Evolutionary conservation across 306 rosid species (phyloP), one percentile per base, ranked within the genome.

Genomic region (Lathyrus sativus): DNA sequence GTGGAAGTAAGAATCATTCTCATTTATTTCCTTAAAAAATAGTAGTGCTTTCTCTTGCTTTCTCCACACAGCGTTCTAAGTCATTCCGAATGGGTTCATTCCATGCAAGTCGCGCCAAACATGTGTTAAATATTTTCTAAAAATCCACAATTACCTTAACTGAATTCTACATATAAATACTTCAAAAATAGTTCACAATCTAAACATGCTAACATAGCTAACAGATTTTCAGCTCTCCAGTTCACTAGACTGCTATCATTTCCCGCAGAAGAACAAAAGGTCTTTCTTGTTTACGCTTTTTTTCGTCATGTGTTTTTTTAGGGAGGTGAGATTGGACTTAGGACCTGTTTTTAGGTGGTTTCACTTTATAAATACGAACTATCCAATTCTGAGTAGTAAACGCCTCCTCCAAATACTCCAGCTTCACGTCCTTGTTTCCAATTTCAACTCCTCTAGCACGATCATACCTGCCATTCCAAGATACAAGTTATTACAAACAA

Each of bases 361-460:
- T 95, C 50, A 95, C 99, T 87, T 89, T 95, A 76, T 95, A 95
- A 78, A 95, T 95, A 75, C 99, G 99, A 73, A 95, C 96, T 71
- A 95, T 95, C 99, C 99, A 95, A 75, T 95, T 95, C 33, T 92
- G 87, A 24, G 99, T 95, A 38, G 99, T 95, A 77, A 85, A 87
- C 0, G 99, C 97, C 95, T 95, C 99, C 85, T 95, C 99, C 90
- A 90, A 80, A 72, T 95, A 78, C 80, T 90, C 97, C 14, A 95
- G 96, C 75, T 90, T 88, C 79, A 95, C 81, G 83, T 95, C 96
- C 78, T 95, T 90, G 39, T 95, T 95, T 64, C 99, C 99, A 79
- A 95, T 95, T 85, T 95, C 99, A 69, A 90, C 99, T 61, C 99
- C 97, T 72, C 99, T 82, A 0, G 99, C 99, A 1, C 99, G 99